Conservation (phyloP, 345 rosid species). For the Euphorbia pulcherrima region DNA sequence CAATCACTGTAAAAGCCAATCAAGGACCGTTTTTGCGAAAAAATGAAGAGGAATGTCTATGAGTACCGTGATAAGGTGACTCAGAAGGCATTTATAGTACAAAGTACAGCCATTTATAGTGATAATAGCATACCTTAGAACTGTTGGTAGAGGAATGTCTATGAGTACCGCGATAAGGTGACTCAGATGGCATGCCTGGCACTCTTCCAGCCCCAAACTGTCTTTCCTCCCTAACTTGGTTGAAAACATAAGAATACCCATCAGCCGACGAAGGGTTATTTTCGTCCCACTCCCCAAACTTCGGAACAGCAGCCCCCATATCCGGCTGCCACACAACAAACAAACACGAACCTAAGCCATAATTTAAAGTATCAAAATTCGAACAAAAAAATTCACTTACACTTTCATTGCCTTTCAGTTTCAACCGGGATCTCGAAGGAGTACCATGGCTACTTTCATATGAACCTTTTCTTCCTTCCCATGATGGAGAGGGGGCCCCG, state of each 20-base stretch:
- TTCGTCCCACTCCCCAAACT: constrained; percentile 91
- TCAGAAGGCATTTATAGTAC: no score
- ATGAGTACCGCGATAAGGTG: constrained; percentile 28
- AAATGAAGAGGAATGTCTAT: no score
- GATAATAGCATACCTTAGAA: constrained; percentile 43
- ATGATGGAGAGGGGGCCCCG: constrained; percentile 43
- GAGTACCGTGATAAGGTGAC: no score
- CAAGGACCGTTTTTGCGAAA: no score
- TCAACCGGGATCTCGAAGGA: constrained; percentile 53
- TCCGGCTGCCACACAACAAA: constrained; percentile 46
- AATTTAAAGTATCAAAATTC: background rate
- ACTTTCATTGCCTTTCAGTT: constrained; percentile 62
- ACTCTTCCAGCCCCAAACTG: constrained; percentile 38
- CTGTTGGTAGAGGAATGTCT: constrained; percentile 22
- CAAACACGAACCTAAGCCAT: constrained; percentile 7
- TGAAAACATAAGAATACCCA: constrained; percentile 82
- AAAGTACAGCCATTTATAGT: no score
- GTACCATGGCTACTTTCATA: constrained; percentile 56
- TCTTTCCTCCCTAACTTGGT: constrained; percentile 75
- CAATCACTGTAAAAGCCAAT: background rate
- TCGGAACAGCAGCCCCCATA: constrained; percentile 73
- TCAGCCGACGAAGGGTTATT: constrained; percentile 78
- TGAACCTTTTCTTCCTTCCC: constrained; percentile 58
- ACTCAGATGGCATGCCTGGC: constrained; percentile 43
- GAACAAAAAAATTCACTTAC: constrained; percentile 37